Base-by-base conservation (phyloP, 371 early-diverging fungal genomes). In the Haplosporangium sp. region DNA sequence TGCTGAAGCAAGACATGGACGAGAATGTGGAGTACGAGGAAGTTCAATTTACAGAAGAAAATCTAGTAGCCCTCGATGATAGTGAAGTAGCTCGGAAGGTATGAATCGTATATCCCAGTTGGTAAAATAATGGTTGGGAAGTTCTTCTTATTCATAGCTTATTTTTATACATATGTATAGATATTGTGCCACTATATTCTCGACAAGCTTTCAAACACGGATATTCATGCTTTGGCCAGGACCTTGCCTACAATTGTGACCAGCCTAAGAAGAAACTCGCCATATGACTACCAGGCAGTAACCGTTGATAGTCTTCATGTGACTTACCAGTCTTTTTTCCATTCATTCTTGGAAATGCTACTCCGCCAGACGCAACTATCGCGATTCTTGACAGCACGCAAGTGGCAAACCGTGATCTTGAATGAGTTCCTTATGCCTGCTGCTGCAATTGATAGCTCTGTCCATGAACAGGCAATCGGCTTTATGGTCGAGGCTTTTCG, bases 71-170 rank as follows among this genome's bases (percentile, higher is more conserved):
- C 17, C 52, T 84, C 72, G 38, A 83, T 20, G 77, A 74, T 42
- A 87, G 86, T 35, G 87, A 90, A 39, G 86, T 88, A 61, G 86
- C 89, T 19, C 84, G 90, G 20, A 88, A 90, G 71, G 84, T 87
- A 44, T 83, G 35, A 6, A 67, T 35, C 17, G 37, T 8, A 44
- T 8, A 44, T 17, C n/a, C 48, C 44, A 27, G 27, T 4, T 62
- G 27, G 1, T 27, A 27, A 27, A 27, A 27, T 27, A 27, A 27
- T 27, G 27, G 27, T 27, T 27, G 27, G 27, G 27, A 27, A 27
- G 27, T 27, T 27, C 27, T 27, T 27, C 27, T 27, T 27, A 27
- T 27, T 27, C 27, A 27, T 27, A 27, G 27, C 27, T 27, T 27
- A 27, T 27, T 27, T 27, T 27, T 27, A 27, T 27, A 27, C 27